Evolutionary conservation across 2,329 filamentous ascomycete species (phyloP).

Genomic region (Xenoacremonium recifei): DNA sequence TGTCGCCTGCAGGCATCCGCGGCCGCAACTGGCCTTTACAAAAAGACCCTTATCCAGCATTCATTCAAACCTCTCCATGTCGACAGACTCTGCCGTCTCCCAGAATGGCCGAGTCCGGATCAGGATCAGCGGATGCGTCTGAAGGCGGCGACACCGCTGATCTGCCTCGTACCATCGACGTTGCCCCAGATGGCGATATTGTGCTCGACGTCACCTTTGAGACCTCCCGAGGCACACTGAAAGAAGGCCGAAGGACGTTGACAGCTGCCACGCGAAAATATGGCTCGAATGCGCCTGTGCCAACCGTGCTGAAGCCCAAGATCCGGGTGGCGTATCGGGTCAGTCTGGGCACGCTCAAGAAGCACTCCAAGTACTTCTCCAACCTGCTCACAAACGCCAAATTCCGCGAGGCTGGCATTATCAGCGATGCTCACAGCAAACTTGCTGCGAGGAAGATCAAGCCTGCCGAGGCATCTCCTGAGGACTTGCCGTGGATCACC

Average conservation of each 20-base stretch:
- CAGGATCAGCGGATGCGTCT: conserved; percentile 27
- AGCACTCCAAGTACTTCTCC: conserved; percentile 67
- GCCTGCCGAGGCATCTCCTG: conserved; percentile 46
- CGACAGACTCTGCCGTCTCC: conserved; percentile 12
- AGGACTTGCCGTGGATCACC: conserved; percentile 59
- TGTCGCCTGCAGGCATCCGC: too few relatives aligned
- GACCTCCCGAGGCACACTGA: conserved; percentile 52
- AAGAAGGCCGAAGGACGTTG: conserved; percentile 40
- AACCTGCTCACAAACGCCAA: conserved; percentile 62
- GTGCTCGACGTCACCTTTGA: conserved; percentile 66
- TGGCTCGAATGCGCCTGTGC: conserved; percentile 21
- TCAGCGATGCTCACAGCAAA: conserved; percentile 49
- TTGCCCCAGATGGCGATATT: conserved; percentile 61
- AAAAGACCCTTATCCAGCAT: conserved; percentile 11
- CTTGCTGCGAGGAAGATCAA: conserved; percentile 47
- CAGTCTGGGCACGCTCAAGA: conserved; percentile 52
- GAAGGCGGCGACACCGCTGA: conserved; percentile 23
- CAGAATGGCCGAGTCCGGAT: conserved; percentile 32
- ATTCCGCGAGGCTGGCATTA: conserved; percentile 60
- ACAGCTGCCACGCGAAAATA: conserved; percentile 30
- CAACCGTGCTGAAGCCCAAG: conserved; percentile 34
- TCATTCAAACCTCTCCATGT: conserved; percentile 21
- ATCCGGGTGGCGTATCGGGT: conserved; percentile 58
- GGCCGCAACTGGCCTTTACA: conserved; percentile 3
- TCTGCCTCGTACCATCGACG: conserved; percentile 42